phyloP scores from a whole-genome alignment of 129 eudicot species.

The Saussurea involucrata region DNA sequence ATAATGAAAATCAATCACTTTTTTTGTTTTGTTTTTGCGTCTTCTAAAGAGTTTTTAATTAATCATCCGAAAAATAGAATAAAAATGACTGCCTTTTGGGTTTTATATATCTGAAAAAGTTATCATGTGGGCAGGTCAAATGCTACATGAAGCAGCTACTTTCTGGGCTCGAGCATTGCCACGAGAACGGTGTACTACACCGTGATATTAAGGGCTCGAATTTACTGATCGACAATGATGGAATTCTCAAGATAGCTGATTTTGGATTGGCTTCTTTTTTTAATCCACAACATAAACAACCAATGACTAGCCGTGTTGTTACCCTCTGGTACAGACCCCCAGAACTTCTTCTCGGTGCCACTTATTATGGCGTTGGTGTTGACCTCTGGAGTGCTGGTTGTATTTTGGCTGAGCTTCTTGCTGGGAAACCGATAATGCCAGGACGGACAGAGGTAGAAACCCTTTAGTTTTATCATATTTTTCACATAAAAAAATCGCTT shows the following conservation, averaged over 20 bases:
- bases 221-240: constrained; percentile 43
- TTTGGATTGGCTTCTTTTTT: constrained; percentile 54
- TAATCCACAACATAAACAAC: constrained; percentile 40
- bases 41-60: background rate
- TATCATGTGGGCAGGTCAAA: constrained; percentile 38
- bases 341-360: constrained; percentile 39
- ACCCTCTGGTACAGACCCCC: constrained; percentile 51
- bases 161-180: constrained; percentile 71
- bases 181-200: constrained; percentile 46
- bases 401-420: constrained; percentile 43
- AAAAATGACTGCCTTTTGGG: background rate
- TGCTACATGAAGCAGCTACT: constrained; percentile 56
- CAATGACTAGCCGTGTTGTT: constrained; percentile 56
- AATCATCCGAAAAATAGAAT: background rate
- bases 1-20: background rate
- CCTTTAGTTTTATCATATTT: background rate
- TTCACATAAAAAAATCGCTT: background rate
- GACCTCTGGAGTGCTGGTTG: constrained; percentile 48
- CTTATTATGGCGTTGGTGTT: constrained; percentile 35
- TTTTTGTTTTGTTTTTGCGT: background rate
- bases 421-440: constrained; percentile 39
- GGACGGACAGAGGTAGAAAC: constrained; percentile 37
- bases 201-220: constrained; percentile 65
- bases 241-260: constrained; percentile 52
- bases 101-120: constrained; percentile 13